Percentiles rank a stretch among this genome's conserved stretches.
These are phyloP conservation scores for Drechmeria coniospora DNA, from an alignment of 2,329 filamentous ascomycete species.

Conservation along the genomic window DNA sequence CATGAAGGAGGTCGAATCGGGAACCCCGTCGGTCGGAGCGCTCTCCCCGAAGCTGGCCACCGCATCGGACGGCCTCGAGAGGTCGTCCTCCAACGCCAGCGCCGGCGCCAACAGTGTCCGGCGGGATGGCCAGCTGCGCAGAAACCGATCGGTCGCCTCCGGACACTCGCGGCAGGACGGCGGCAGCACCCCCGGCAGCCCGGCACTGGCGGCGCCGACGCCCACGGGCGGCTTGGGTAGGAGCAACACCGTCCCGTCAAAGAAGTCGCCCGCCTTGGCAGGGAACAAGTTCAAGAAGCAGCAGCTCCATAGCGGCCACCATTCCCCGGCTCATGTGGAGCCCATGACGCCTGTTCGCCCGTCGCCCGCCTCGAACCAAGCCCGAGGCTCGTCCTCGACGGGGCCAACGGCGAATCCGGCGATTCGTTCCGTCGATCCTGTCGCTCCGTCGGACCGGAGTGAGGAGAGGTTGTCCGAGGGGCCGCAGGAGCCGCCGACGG, in stretches of 20 bases:
- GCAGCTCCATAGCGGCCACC: conserved; percentile 13
- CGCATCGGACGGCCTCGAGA: conserved; percentile 27
- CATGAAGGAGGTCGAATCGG: conserved; percentile 50
- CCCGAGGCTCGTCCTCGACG: conserved; percentile 16
- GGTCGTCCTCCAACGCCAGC: conserved; percentile 78
- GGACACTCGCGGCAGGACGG: conserved; percentile 64
- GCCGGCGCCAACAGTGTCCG: conserved; percentile 76
- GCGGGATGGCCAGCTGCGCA: conserved; percentile 61
- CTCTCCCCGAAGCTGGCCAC: conserved; percentile 34
- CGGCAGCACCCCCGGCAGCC: conserved; percentile 53
- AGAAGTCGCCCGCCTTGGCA: conserved; percentile 61
- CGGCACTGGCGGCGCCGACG: conserved; percentile 35
- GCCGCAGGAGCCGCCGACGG: conserved; percentile 30
- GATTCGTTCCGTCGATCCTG: conserved; percentile 13
- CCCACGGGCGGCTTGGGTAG: conserved; percentile 40
- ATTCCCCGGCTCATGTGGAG: conserved; percentile 20
- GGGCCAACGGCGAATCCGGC: conserved; percentile 11
- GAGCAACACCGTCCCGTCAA: conserved; percentile 89
- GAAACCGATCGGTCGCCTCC: conserved; percentile 90
- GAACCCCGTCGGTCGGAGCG: conserved; percentile 37
- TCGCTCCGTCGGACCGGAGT: conserved; percentile 24
- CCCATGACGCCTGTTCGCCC: conserved; percentile 20
- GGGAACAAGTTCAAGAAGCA: conserved; percentile 47
- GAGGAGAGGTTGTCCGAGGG: conserved; percentile 32
- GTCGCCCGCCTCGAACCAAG: conserved; percentile 8